phyloP scores from a whole-genome alignment of 1,284 basidiomycete genomes.

The Cryptococcus amylolentus region DNA sequence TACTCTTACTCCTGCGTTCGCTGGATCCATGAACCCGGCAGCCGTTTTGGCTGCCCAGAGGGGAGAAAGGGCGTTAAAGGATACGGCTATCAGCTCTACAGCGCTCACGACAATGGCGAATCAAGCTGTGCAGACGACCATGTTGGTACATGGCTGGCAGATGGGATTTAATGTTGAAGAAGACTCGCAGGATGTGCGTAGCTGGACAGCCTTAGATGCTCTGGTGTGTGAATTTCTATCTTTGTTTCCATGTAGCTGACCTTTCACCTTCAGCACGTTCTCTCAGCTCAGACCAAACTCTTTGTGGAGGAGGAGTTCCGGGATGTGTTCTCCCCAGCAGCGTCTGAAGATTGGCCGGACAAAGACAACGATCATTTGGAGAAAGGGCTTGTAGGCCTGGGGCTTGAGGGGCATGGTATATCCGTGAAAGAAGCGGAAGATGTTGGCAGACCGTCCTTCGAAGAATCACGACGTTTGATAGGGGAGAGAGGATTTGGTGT shows the following conservation, averaged over 20 bases:
- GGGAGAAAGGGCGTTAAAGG: slow-evolving; percentile 7
- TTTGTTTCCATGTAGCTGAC: not conserved
- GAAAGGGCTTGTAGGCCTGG: not conserved
- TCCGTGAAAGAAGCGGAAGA: not conserved
- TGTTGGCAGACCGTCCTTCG: not conserved
- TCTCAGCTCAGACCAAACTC: slow-evolving; percentile 32
- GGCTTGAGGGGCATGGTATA: not conserved
- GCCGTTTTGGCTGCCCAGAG: not conserved
- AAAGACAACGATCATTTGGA: not conserved
- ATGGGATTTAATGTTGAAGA: slow-evolving; percentile 12
- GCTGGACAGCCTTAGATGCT: slow-evolving; percentile 35
- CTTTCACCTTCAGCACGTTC: slow-evolving; percentile 20
- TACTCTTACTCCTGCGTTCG: slow-evolving; percentile 6
- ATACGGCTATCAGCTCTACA: slow-evolving; percentile 12
- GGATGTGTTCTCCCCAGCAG: slow-evolving; percentile 30
- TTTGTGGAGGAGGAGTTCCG: slow-evolving; percentile 40
- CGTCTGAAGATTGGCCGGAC: not conserved
- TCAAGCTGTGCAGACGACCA: slow-evolving; percentile 17
- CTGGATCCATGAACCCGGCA: not conserved
- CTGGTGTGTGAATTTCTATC: slow-evolving; percentile 23
- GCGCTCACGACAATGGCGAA: slow-evolving; percentile 10
- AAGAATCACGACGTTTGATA: not conserved
- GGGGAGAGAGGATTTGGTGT: not conserved
- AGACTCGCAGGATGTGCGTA: slow-evolving; percentile 19
- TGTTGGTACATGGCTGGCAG: slow-evolving; percentile 32